Evolutionary conservation across 1,284 basidiomycete species (phyloP), one percentile per base, ranked within the genome.

Genomic region (Apiotrichum domesticum): DNA sequence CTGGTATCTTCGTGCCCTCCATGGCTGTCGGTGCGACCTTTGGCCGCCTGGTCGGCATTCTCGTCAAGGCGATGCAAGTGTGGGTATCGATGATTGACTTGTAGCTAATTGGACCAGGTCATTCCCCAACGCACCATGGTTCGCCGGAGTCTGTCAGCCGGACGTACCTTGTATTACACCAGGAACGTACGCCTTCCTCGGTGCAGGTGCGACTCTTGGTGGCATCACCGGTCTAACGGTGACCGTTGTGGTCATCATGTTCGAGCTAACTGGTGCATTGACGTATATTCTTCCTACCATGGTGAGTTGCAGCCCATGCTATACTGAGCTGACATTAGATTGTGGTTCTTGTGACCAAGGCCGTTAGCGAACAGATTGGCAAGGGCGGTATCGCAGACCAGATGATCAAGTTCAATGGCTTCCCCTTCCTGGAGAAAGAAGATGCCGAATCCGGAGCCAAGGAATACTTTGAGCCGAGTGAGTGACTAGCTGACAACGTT

Each of bases 241-340:
- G 29, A 92, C 94, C 0, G 93, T 99, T 2, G 96, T 98, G 2
- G 96, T 98, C 54, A 97, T 99, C 77, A 98, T 98, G 94, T 98
- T 98, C 74, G 96, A 99, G 72, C 81, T 99, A n/a, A 99, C 96
- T 1, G 96, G 96, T 8, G 95, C 96, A 1, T 77, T 98, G 66
- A 98, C 93, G 10, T 98, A 99, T 74, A 96, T 98, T 65, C 78
- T 99, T 34, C 96, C 96, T 0, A 96, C 93, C 4, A 99, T 99
- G 96, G 92, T 91, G 64, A 69, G 81, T 68, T 6, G 13, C 14
- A 21, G 35, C 96, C 97, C 91, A 96, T 73, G 96, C 11, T 42
- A 42, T 14, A 98, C 77, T 98, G 66, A 98, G 92, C 14, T 98
- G 4, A 98, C 74, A 21, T 39, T 13, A 96, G 96, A 94, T 99